Evolutionary conservation across 129 eudicot species (phyloP).

Genomic region (Deinandra increscens): DNA sequence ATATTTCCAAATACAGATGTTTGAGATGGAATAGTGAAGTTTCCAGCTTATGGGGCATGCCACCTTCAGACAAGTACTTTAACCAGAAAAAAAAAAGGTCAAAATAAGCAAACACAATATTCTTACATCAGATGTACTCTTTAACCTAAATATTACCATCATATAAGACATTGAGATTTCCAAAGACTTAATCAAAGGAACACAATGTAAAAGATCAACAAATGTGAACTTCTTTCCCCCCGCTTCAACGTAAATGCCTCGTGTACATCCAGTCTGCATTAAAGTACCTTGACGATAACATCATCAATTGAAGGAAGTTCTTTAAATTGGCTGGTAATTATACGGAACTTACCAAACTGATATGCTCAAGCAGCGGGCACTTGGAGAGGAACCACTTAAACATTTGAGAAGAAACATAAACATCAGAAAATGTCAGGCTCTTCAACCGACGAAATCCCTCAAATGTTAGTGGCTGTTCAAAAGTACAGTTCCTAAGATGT

Average conservation of each 20-base stretch:
- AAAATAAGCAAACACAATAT: not conserved
- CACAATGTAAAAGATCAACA: not conserved
- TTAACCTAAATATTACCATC: not conserved
- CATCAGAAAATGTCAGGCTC: not conserved
- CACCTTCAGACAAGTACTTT: not conserved
- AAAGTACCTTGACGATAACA: not conserved
- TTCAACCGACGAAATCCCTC: conserved; percentile 19
- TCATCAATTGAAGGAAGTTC: not conserved
- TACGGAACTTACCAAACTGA: conserved; percentile 11
- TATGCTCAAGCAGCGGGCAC: conserved; percentile 19
- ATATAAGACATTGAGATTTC: not conserved
- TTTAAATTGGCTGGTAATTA: not conserved
- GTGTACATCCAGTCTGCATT: not conserved
- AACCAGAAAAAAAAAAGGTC: not conserved
- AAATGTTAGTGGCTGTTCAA: conserved; percentile 18
- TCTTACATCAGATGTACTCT: not conserved
- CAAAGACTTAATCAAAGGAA: conserved; percentile 4
- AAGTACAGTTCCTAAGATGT: not conserved
- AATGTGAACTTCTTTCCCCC: conserved; percentile 9
- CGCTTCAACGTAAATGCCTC: not conserved
- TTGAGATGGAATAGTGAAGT: not conserved
- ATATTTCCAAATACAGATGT: not conserved
- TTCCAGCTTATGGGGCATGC: conserved; percentile 2
- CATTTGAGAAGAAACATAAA: not conserved
- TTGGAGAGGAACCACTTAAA: conserved; percentile 21